Base-by-base conservation (phyloP, 2,329 filamentous ascomycete species). In the Colletotrichum eremochloae region DNA sequence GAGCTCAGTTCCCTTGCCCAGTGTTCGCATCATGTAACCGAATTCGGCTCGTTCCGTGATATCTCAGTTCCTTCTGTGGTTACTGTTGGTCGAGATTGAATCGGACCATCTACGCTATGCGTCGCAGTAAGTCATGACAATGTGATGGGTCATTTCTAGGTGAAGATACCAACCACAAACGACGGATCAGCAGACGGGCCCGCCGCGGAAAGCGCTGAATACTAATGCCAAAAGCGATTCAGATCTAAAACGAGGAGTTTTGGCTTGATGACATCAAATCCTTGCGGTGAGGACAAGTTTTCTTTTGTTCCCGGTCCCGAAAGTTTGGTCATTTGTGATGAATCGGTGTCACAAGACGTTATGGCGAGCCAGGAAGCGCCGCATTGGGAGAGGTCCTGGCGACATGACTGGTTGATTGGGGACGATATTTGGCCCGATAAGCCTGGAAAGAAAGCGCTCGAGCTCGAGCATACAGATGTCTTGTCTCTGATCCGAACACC, bases 311-410 rank as follows among this genome's bases (percentile, higher is more conserved):
- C 18, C 20, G 24, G 42, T 48, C 58, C 42, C 42, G 29, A 36
- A 29, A 40, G 24, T 67, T 67, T 61, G 38, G 33, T 70, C 63
- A 70, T 66, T 61, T 70, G 11, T 70, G 68, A 70, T 67, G 55
- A 61, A 50, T 40, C n/a, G 55, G 12, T 7, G 68, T 60, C 63
- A 67, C 48, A 56, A 56, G 48, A 70, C 63, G 38, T 33, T 7
- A 55, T 42, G n/a, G 56, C 63, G 40, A n/a, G 46, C 56, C 31
- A 40, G 55, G 55, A 56, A 18, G 40, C 18, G 29, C 31, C 9
- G 31, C 36, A 12, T 46, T 40, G n/a, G 42, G 15, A 24, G 40
- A 29, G 46, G n/a, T 36, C 29, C 36, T 57, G 36, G n/a, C 38
- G 36, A 57, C 36, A 40, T 6, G 29, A 48, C 29, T 33, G n/a